Percentiles rank a stretch among this genome's conserved stretches.
These are phyloP conservation scores for Monilinia fructigena DNA, from an alignment of 2,329 filamentous ascomycete species.

Conservation along the genomic window DNA sequence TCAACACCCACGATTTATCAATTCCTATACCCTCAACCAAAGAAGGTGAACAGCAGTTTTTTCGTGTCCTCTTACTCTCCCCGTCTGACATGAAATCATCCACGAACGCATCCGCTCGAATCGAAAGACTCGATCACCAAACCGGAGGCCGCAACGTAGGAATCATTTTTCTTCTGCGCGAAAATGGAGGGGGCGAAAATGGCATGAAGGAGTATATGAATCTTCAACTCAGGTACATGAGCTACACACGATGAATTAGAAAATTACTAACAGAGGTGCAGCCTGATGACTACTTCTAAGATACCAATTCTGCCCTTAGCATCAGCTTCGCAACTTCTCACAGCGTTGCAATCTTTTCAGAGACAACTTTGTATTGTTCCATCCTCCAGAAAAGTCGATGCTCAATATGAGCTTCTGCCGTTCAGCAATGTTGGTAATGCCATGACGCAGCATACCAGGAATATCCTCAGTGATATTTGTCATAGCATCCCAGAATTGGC, in stretches of 20 bases:
- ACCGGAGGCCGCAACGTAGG: constrained; percentile 37
- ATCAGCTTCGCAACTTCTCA: constrained; percentile 30
- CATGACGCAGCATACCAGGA: constrained; percentile 38
- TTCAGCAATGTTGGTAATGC: constrained; percentile 35
- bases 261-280: constrained; percentile 26
- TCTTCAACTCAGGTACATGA: constrained; percentile 37
- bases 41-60: constrained; percentile 25
- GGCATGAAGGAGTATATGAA: constrained; percentile 35
- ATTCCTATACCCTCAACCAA: constrained; percentile 32
- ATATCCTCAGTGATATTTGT: constrained; percentile 39
- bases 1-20: constrained; percentile 38
- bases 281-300: constrained; percentile 35
- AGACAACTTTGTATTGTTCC: constrained; percentile 29
- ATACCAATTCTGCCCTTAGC: constrained; percentile 38
- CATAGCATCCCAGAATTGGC: constrained; percentile 35
- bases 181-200: constrained; percentile 27
- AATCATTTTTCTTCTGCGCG: constrained; percentile 39
- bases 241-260: neutral
- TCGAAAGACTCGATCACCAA: constrained; percentile 39
- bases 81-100: constrained; percentile 31
- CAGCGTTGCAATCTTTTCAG: constrained; percentile 35
- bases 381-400: constrained; percentile 21
- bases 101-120: constrained; percentile 30
- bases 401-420: constrained; percentile 33
- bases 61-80: constrained; percentile 38